phyloP scores from a whole-genome alignment of 805 yeast genomes.

The Wickerhamiella qilinensis region DNA sequence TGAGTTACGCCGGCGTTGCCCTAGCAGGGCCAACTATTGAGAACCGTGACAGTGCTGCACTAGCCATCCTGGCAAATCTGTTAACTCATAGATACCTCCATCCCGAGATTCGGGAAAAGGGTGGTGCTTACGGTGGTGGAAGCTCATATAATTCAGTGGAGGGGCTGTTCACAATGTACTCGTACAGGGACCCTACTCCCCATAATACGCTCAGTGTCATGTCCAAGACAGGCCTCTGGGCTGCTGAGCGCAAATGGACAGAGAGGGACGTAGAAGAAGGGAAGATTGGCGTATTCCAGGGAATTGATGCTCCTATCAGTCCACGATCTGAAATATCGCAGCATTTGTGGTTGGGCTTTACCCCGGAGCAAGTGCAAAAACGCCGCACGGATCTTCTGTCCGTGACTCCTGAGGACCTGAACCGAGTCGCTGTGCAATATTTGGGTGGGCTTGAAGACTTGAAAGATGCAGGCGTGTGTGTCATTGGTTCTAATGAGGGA shows the following conservation, averaged over 20 bases:
- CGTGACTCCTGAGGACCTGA: conserved; percentile 45
- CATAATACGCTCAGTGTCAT: conserved; percentile 49
- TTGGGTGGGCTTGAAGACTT: conserved; percentile 21
- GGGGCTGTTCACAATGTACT: conserved; percentile 67
- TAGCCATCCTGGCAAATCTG: conserved; percentile 68
- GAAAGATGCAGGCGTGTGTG: conserved; percentile 7
- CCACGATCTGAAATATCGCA: conserved; percentile 62
- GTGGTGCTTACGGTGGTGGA: conserved; percentile 98
- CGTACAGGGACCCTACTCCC: conserved; percentile 91
- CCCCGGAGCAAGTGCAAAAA: conserved; percentile 62
- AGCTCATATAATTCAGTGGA: conserved; percentile 66
- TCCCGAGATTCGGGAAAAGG: conserved; percentile 80
- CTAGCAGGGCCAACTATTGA: conserved; percentile 49
- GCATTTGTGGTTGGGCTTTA: conserved; percentile 49
- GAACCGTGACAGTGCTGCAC: conserved; percentile 63
- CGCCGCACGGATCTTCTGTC: conserved; percentile 63
- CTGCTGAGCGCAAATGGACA: conserved; percentile 35
- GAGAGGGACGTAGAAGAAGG: conserved; percentile 70
- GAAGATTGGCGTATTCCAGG: conserved; percentile 78
- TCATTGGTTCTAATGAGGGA: conserved; percentile 12
- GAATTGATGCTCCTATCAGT: conserved; percentile 77
- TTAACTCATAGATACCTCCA: conserved; percentile 73
- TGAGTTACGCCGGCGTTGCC: conserved; percentile 62
- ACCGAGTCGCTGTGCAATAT: conserved; percentile 52
- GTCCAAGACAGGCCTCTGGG: conserved; percentile 33